These are phyloP conservation scores for Lyophyllum atratum DNA, from an alignment of 768 basidiomycete genomes.

Conservation along the genomic window DNA sequence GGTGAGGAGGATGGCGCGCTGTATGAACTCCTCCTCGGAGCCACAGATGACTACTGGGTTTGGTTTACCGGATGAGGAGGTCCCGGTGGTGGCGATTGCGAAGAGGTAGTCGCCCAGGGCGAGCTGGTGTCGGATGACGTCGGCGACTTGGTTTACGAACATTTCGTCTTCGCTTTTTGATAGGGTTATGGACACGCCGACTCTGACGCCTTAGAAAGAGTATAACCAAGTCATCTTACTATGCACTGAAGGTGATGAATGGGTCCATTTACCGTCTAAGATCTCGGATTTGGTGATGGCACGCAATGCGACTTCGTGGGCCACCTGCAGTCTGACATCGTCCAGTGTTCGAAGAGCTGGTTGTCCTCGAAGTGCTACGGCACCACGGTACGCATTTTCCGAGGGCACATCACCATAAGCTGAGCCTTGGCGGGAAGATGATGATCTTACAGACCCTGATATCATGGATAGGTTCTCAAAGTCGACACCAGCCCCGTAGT, in stretches of 20 bases:
- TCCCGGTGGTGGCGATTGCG: slow-evolving; percentile 52
- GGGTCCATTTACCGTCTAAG: slow-evolving; percentile 41
- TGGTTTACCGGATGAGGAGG: slow-evolving; percentile 20
- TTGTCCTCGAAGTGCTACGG: not conserved
- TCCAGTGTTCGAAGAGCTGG: slow-evolving; percentile 51
- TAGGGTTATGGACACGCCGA: slow-evolving; percentile 63
- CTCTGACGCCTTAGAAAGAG: slow-evolving; percentile 32
- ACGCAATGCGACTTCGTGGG: slow-evolving; percentile 55
- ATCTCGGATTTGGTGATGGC: slow-evolving; percentile 50
- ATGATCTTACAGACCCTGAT: slow-evolving; percentile 10
- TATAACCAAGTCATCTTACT: not conserved
- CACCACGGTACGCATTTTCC: slow-evolving; percentile 3
- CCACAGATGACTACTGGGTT: slow-evolving; percentile 61
- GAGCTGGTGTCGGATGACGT: slow-evolving; percentile 43
- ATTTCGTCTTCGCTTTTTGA: slow-evolving; percentile 55
- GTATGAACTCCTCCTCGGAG: slow-evolving; percentile 56
- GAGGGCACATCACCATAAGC: not conserved
- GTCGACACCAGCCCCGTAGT: not conserved
- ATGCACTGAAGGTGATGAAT: not conserved
- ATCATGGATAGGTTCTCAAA: slow-evolving; percentile 10
- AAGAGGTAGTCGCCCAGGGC: slow-evolving; percentile 50
- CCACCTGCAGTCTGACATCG: slow-evolving; percentile 61
- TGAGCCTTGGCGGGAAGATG: slow-evolving; percentile 1
- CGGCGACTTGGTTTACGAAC: slow-evolving; percentile 59
- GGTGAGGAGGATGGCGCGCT: slow-evolving; percentile 65